These are phyloP conservation scores for Fusarium caatingaense DNA, from an alignment of 2,329 filamentous ascomycete genomes.

Conservation along the genomic window DNA sequence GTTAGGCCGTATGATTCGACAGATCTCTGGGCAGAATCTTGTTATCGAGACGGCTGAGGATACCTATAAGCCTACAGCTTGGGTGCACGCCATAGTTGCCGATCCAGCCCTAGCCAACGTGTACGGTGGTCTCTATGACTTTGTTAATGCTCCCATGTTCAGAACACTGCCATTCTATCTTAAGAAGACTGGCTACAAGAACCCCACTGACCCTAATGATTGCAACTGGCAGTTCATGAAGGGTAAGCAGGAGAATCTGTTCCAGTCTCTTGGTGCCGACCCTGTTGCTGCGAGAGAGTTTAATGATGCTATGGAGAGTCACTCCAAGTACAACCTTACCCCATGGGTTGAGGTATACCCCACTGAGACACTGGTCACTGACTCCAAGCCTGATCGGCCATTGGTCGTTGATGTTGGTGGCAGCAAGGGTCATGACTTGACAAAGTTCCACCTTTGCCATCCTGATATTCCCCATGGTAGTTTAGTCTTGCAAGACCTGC, in stretches of 20 bases:
- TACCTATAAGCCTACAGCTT: slow-evolving; percentile 50
- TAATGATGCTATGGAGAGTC: slow-evolving; percentile 53
- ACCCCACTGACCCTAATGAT: slow-evolving; percentile 49
- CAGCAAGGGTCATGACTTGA: slow-evolving; percentile 52
- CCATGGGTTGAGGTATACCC: slow-evolving; percentile 53
- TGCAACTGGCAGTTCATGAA: slow-evolving; percentile 51
- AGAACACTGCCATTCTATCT: slow-evolving; percentile 49
- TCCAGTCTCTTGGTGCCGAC: slow-evolving; percentile 48
- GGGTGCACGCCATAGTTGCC: slow-evolving; percentile 46
- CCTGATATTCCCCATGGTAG: slow-evolving; percentile 42
- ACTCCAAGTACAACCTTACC: slow-evolving; percentile 53
- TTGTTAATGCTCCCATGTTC: slow-evolving; percentile 50
- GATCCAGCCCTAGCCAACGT: slow-evolving; percentile 47
- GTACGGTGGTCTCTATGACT: slow-evolving; percentile 51
- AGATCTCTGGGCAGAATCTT: slow-evolving; percentile 51
- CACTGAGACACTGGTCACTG: slow-evolving; percentile 47
- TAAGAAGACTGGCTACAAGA: slow-evolving; percentile 49
- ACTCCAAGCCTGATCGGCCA: slow-evolving; percentile 43
- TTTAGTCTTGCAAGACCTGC: slow-evolving; percentile 52
- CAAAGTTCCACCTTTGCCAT: slow-evolving; percentile 48
- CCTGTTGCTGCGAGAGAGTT: slow-evolving; percentile 48
- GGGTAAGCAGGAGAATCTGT: slow-evolving; percentile 46
- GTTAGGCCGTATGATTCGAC: slow-evolving; percentile 51
- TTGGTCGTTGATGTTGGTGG: slow-evolving; percentile 53
- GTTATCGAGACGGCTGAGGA: slow-evolving; percentile 51